Conservation (phyloP, 345 rosid genomes). For the Zanthoxylum bungeanum region DNA sequence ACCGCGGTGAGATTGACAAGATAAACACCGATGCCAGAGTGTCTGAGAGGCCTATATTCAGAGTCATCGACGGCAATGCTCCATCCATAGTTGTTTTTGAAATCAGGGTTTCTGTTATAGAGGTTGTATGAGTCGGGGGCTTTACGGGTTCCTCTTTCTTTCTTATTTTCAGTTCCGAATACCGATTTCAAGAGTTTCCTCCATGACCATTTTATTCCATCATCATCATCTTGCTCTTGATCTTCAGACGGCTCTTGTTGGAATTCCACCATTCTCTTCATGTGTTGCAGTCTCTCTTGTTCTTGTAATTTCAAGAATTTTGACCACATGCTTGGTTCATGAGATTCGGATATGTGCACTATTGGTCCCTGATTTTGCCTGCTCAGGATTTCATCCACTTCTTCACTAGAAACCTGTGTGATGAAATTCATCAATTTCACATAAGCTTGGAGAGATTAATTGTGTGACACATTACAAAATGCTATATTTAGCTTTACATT, state of each 20-base stretch:
- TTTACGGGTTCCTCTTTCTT: slow-evolving; percentile 16
- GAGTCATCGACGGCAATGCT: slow-evolving; percentile 62
- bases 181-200: slow-evolving; percentile 40
- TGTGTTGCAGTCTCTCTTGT: slow-evolving; percentile 48
- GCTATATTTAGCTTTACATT: slow-evolving; percentile 58
- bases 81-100: slow-evolving; percentile 72
- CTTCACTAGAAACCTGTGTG: slow-evolving; percentile 53
- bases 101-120: slow-evolving; percentile 43
- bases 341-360: slow-evolving; percentile 45
- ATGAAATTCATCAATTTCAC: background rate
- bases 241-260: slow-evolving; percentile 26
- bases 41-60: slow-evolving; percentile 51
- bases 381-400: slow-evolving; percentile 38
- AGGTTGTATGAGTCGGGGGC: slow-evolving; percentile 67
- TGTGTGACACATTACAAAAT: too few relatives aligned
- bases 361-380: slow-evolving; percentile 53
- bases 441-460: too few relatives aligned
- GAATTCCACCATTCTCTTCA: slow-evolving; percentile 46
- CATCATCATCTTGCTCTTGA: slow-evolving; percentile 19
- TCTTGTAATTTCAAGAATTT: slow-evolving; percentile 46
- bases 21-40: slow-evolving; percentile 67
- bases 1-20: slow-evolving; percentile 86
- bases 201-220: slow-evolving; percentile 51
- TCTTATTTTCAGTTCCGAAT: slow-evolving; percentile 16
- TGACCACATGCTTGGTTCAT: slow-evolving; percentile 47